Evolutionary conservation across 1,139 yeast species (phyloP).

Genomic region (Diutina catenulata): DNA sequence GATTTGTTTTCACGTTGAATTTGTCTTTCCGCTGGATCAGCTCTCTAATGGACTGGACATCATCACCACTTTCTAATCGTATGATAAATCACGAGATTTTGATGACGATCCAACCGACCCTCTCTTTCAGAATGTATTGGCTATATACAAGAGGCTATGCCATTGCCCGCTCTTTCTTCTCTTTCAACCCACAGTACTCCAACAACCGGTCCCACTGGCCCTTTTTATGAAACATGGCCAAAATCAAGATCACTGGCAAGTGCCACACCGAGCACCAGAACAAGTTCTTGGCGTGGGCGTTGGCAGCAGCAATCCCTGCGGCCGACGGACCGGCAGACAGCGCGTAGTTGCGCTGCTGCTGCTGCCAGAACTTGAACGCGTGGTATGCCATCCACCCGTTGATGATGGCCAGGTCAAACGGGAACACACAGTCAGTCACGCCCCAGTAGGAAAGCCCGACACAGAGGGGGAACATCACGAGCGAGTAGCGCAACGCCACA

Average conservation of each 20-base stretch:
- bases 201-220: conserved; percentile 86
- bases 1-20: no score
- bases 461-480: conserved; percentile 88
- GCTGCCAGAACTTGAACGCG: conserved; percentile 77
- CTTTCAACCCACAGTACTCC: conserved; percentile 5
- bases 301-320: conserved; percentile 33
- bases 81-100: no score
- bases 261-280: conserved; percentile 97
- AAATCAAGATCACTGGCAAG: conserved; percentile 74
- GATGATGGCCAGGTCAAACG: conserved; percentile 65
- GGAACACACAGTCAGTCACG: conserved; percentile 75
- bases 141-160: no score
- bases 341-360: conserved; percentile 49
- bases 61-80: no score
- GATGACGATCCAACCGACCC: no score
- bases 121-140: no score
- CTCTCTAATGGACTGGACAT: no score
- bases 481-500: conserved; percentile 79
- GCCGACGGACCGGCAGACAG: conserved; percentile 14
- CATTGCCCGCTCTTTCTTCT: no score
- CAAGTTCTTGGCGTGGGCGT: conserved; percentile 62
- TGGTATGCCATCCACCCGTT: conserved; percentile 80
- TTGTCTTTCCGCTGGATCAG: no score
- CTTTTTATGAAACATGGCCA: conserved; percentile 90
- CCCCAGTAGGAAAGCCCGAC: conserved; percentile 69